A percentile compares a stretch with the other conserved stretches of the same genome.
Conservation (phyloP, 1,139 yeast species). For the Zygotorulaspora mrakii region DNA sequence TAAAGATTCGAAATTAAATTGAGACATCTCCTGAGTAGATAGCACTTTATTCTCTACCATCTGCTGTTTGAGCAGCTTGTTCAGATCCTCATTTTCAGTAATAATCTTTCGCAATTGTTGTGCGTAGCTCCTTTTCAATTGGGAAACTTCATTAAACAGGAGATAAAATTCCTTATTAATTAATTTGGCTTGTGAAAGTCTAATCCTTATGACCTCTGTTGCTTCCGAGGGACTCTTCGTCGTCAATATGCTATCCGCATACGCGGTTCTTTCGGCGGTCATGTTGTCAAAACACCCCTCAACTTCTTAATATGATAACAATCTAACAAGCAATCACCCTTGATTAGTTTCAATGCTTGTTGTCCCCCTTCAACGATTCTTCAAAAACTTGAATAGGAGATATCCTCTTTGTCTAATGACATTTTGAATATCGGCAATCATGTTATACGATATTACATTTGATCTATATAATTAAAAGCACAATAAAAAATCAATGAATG, state of each 20-base stretch:
- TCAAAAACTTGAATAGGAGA: too few relatives aligned
- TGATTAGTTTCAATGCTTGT: not conserved
- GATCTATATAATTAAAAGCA: too few relatives aligned
- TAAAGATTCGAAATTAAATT: constrained; percentile 46
- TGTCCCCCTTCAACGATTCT: too few relatives aligned
- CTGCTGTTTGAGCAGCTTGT: constrained; percentile 35
- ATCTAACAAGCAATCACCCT: not conserved
- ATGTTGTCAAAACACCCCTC: constrained; percentile 10
- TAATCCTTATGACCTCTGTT: constrained; percentile 45
- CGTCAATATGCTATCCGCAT: constrained; percentile 46
- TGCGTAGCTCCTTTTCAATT: constrained; percentile 48
- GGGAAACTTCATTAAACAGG: constrained; percentile 53
- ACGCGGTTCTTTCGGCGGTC: constrained; percentile 39
- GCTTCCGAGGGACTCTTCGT: constrained; percentile 48
- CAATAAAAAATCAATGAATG: too few relatives aligned
- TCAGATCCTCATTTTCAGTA: constrained; percentile 43
- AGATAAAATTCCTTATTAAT: constrained; percentile 49
- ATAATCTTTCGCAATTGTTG: constrained; percentile 50
- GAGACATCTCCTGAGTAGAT: constrained; percentile 36
- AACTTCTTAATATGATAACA: not conserved
- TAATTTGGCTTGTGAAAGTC: constrained; percentile 46
- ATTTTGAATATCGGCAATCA: too few relatives aligned
- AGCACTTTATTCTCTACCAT: constrained; percentile 38
- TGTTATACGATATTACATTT: too few relatives aligned
- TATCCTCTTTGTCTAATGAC: too few relatives aligned